Base-by-base conservation (phyloP, 768 basidiomycete genomes). In the Pulveroboletus sp. region DNA sequence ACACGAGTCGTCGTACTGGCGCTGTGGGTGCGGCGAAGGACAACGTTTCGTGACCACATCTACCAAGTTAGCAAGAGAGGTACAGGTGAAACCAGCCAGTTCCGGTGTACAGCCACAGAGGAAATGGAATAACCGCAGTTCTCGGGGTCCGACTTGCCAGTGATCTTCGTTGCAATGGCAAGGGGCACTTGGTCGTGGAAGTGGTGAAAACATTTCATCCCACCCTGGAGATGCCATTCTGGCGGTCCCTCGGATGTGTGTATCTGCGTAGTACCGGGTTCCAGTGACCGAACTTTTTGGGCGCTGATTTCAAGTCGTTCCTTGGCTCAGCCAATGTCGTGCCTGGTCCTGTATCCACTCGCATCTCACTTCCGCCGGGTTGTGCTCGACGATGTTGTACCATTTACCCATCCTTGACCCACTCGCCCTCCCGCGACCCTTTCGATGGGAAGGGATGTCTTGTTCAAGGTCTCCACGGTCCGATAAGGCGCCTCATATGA, bases 141-240 rank as follows among this genome's bases (percentile, higher is more conserved):
- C 0, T 43, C 50, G 61, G 62, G 61, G 61, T 62, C 52, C 13
- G 25, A 4, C n/a, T n/a, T n/a, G 17, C 38, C 27, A 40, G 11
- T 52, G 55, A 64, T 61, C 64, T 55, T 59, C 52, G 56, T 62
- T 56, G 49, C 53, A 12, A 24, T 16, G 24, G 40, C 25, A 23
- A 66, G 64, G 64, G 66, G 62, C 48, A 64, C 37, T 47, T 23
- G 20, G 25, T 35, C 67, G 66, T 66, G 64, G 66, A 66, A 45
- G 42, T n/a, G 40, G 17, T 13, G 25, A 46, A 43, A 48, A 47
- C 42, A 29, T 31, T 32, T 37, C 45, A 47, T 61, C 58, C 49
- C 58, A 51, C 45, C 56, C 41, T 27, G 17, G 32, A 19, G 32
- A n/a, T 21, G 42, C 45, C 16, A 34, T 13, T 29, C 21, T 11